Evolutionary conservation across 148 eudicot genomes (phyloP).

Genomic region (Polygonum maritimum): DNA sequence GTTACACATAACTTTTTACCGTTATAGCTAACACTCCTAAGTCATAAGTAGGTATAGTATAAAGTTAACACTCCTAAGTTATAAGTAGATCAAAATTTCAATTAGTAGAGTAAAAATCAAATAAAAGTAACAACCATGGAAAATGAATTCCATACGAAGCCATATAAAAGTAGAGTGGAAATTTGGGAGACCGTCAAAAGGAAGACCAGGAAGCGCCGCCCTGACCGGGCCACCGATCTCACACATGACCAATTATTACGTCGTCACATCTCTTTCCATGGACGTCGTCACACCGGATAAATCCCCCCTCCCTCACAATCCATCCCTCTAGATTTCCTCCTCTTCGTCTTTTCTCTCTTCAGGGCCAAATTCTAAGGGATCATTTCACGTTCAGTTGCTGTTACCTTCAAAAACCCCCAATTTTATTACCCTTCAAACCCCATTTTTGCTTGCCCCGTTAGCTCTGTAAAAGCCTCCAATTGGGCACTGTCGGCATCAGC

Average conservation of each 20-base stretch:
- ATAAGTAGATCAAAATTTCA: too few species aligned
- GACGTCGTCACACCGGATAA: neutral
- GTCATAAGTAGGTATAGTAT: too few species aligned
- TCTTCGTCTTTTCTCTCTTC: neutral
- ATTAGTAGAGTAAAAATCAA: too few species aligned
- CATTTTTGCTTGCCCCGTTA: neutral
- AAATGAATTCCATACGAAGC: neutral
- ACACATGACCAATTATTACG: neutral
- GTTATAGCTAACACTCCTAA: too few species aligned
- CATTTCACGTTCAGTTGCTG: neutral
- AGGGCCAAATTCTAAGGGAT: neutral
- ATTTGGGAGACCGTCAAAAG: neutral
- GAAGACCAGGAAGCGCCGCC: neutral
- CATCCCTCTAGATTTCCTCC: neutral
- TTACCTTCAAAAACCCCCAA: neutral
- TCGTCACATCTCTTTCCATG: neutral
- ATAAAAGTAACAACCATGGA: too few species aligned
- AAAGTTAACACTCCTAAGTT: too few species aligned
- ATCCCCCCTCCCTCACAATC: neutral
- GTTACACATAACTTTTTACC: too few species aligned
- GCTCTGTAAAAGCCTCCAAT: conserved; percentile 4
- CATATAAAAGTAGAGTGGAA: neutral
- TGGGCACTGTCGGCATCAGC: conserved; percentile 6
- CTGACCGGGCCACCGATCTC: neutral
- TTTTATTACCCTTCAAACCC: neutral